A percentile compares a stretch with the other conserved stretches of the same genome.
Conservation (phyloP, 2,329 filamentous ascomycete species). For the Penicillium digitatum region DNA sequence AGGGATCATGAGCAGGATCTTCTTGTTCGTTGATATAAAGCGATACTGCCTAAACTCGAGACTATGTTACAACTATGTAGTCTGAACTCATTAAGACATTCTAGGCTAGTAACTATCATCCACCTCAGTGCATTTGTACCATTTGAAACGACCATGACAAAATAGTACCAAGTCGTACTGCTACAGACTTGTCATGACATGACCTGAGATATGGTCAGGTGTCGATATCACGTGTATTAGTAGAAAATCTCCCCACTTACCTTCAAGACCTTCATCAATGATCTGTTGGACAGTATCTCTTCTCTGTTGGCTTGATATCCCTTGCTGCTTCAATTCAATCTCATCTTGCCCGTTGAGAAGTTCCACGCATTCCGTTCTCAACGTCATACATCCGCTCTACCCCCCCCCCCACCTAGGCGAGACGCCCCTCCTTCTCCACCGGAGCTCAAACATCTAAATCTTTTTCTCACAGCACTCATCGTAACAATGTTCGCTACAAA, state of each 20-base stretch:
- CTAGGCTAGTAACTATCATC: too few species aligned
- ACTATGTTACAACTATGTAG: neutral
- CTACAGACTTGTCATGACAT: too few species aligned
- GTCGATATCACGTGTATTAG: constrained; percentile 2
- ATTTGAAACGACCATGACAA: neutral
- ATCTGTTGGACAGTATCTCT: neutral
- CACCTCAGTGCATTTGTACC: neutral
- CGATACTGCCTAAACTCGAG: neutral
- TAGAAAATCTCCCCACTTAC: neutral
- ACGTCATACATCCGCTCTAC: constrained; percentile 8
- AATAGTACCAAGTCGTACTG: too few species aligned
- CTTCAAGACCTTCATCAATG: neutral
- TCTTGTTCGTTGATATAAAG: neutral
- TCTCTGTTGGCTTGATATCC: neutral
- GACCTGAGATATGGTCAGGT: neutral
- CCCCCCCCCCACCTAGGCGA: constrained; percentile 3
- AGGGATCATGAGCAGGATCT: too few species aligned
- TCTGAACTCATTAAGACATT: too few species aligned
- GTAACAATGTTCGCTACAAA: constrained; percentile 49
- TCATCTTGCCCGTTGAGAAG: neutral
- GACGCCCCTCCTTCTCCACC: constrained; percentile 7
- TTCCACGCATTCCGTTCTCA: neutral
- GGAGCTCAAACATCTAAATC: neutral
- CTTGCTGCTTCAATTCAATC: neutral
- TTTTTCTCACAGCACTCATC: neutral